Evolutionary conservation across 169 alveolate species (phyloP).

Genomic region (Eimeria acervulina): DNA sequence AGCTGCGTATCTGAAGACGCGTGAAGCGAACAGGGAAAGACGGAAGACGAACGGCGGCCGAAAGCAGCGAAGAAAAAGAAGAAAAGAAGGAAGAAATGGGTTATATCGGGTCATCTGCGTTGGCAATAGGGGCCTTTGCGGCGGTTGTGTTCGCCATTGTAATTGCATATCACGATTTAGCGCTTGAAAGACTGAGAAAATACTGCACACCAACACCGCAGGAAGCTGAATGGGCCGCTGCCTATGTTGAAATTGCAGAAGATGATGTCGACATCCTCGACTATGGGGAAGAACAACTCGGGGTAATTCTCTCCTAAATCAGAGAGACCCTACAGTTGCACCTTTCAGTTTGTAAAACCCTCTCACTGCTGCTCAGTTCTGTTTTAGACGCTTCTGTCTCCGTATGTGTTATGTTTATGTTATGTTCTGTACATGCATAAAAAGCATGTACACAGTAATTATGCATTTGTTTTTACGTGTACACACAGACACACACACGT

Average conservation of each 20-base stretch:
- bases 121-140: conserved; percentile 46
- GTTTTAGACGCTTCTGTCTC: background rate
- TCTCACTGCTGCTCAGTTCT: background rate
- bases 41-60: background rate
- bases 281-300: conserved; percentile 51
- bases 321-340: background rate
- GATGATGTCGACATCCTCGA: conserved; percentile 34
- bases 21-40: background rate
- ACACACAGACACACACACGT: too few species aligned
- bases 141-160: conserved; percentile 45
- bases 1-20: background rate
- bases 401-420: too few species aligned
- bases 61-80: background rate
- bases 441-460: too few species aligned
- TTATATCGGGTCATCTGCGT: conserved; percentile 3
- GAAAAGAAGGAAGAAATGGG: conserved; percentile 15
- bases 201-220: conserved; percentile 43
- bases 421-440: too few species aligned
- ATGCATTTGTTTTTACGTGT: too few species aligned
- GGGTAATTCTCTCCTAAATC: conserved; percentile 13
- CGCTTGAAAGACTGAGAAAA: conserved; percentile 13
- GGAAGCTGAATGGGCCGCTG: conserved; percentile 69
- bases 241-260: conserved; percentile 17
- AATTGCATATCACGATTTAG: conserved; percentile 54
- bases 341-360: background rate